Evolutionary conservation across 495 filamentous ascomycete genomes (phyloP), one percentile per base, ranked within the genome.

Genomic region (Amphirosellinia nigrospora): DNA sequence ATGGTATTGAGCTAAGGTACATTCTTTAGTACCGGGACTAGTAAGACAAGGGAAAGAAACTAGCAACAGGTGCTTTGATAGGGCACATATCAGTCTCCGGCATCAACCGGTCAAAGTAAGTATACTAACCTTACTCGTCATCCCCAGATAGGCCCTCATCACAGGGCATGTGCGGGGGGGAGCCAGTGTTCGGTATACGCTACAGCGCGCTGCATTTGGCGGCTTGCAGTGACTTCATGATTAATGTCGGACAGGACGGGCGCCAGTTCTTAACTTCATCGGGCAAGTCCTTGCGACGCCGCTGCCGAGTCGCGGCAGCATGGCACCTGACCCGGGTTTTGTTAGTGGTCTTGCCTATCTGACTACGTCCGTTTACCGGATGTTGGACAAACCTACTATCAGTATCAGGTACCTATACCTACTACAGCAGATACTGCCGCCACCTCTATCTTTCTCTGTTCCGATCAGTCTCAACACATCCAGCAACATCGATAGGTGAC

Each of bases 221-320:
- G 1, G 26, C 1, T 43, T 64, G 61, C 61, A 64, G 28, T 23
- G 38, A 6, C 16, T 9, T 62, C 36, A 41, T 43, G 56, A 39
- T 60, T 39, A 19, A 58, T 32, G 8, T 41, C 26, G 5, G 13
- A 46, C 15, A 21, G 34, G 32, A 8, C 13, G 6, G 6, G 38
- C 10, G 32, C 21, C 50, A 46, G 59, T 56, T 69, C 67, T 45
- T 71, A 45, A 52, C 70, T 72, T 30, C 30, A 71, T 78, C 60
- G 50, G 76, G 76, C 70, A 78, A 73, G 76, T 78, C 76, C 76
- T 76, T 69, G 76, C 76, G 76, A 73, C 34, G 71, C 61, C 53
- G 50, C 67, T 21, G 21, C 43, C 45, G 63, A 52, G 34, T 28
- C 30, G 19, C 21, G 50, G 26, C 43, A 45, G 34, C 56, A 45